These are phyloP conservation scores for Candida caryicola DNA, from an alignment of 805 yeast species.

Conservation along the genomic window DNA sequence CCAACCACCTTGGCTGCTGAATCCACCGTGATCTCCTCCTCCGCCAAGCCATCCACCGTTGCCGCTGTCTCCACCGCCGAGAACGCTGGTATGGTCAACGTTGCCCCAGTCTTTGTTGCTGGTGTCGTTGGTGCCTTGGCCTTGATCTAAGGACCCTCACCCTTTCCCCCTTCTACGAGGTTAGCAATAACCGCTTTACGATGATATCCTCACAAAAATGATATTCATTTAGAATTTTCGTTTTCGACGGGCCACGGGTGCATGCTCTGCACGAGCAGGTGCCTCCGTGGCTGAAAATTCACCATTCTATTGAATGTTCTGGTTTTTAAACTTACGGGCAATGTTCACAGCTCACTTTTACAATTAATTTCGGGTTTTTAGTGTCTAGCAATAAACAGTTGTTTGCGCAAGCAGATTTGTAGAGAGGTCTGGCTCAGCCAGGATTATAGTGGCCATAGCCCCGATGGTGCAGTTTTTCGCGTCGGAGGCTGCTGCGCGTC, in stretches of 20 bases:
- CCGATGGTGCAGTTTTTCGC: no score
- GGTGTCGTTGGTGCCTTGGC: slow-evolving; percentile 15
- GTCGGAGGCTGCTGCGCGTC: no score
- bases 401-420: no score
- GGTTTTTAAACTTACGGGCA: not conserved
- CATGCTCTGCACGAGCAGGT: not conserved
- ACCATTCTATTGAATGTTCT: slow-evolving; percentile 1
- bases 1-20: slow-evolving; percentile 4
- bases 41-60: slow-evolving; percentile 6
- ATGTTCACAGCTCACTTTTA: slow-evolving; percentile 1
- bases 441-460: no score
- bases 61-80: slow-evolving; percentile 7
- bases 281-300: slow-evolving; percentile 1
- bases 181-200: not conserved
- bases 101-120: slow-evolving; percentile 12
- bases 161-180: not conserved
- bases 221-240: slow-evolving; percentile 1
- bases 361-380: not conserved
- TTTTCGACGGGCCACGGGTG: slow-evolving; percentile 1
- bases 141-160: slow-evolving; percentile 7
- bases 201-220: not conserved
- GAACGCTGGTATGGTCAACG: slow-evolving; percentile 8
- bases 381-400: no score
- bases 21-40: not conserved
- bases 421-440: no score